Percentiles rank a stretch among this genome's conserved stretches.
phyloP scores from a whole-genome alignment of 2,329 filamentous ascomycete species.

The Lithohypha guttulata region DNA sequence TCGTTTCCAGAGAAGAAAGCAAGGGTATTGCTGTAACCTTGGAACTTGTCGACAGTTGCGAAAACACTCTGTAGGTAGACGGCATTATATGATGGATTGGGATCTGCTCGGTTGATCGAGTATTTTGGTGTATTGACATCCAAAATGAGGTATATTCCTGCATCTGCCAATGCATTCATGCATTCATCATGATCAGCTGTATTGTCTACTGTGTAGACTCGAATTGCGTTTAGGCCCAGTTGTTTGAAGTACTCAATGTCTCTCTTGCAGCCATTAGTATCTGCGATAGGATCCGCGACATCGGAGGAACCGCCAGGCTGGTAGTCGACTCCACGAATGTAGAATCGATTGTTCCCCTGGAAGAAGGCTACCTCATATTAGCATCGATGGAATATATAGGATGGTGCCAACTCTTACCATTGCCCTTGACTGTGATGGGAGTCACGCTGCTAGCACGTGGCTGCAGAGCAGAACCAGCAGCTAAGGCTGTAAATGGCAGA shows the following conservation, averaged over 20 bases:
- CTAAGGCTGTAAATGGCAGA: conserved; percentile 31
- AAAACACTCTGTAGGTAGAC: conserved; percentile 79
- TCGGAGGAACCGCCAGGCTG: conserved; percentile 55
- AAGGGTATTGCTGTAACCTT: conserved; percentile 73
- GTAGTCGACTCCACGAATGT: conserved; percentile 49
- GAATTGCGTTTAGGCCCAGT: conserved; percentile 80
- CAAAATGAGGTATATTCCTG: conserved; percentile 83
- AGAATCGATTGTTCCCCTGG: conserved; percentile 47
- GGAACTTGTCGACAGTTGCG: conserved; percentile 75
- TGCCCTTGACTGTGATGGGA: conserved; percentile 52
- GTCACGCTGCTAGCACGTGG: conserved; percentile 38
- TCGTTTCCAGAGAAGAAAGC: conserved; percentile 79
- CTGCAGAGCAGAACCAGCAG: conserved; percentile 33
- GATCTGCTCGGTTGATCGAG: conserved; percentile 68
- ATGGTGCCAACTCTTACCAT: conserved; percentile 33
- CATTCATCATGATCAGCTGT: conserved; percentile 68
- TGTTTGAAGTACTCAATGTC: conserved; percentile 75
- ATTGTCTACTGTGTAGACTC: conserved; percentile 90
- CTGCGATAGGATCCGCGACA: conserved; percentile 63
- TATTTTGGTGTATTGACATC: conserved; percentile 88
- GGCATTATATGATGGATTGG: conserved; percentile 72
- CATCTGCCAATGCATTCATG: conserved; percentile 69
- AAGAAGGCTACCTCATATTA: conserved; percentile 45
- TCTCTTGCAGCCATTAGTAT: conserved; percentile 58
- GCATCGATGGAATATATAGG: neutral